Base-by-base conservation (phyloP, 192 early-diverging fungal genomes). In the Coemansia sp. region DNA sequence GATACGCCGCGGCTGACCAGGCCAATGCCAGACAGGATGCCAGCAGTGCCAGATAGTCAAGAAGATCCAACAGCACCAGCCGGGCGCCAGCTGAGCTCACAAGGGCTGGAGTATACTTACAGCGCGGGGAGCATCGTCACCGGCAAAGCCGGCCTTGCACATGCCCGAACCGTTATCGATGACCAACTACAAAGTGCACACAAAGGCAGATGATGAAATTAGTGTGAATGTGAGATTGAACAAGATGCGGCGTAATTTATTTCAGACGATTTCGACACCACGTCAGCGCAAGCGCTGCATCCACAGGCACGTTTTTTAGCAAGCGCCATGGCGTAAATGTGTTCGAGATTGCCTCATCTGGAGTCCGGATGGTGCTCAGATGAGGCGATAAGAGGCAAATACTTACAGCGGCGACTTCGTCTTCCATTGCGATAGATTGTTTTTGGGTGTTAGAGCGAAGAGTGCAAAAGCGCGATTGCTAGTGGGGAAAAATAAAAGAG, bases 141-240 rank as follows among this genome's bases (percentile, higher is more conserved):
- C 92, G 75, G 92, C 92, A 78, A 94, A 94, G 77, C 92, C 92
- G 84, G 92, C 92, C 85, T 94, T 94, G 87, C 92, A 94, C 92
- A 94, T 94, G 78, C 93, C 91, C 78, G 93, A 94, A 77, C 93
- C 93, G 83, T 93, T 93, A 83, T 94, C 93, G 76, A 94, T 92
- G 72, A 93, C 93, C 76, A 92, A 81, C 87, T 86, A 83, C 69
- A 73, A 11, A 13, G 12, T 56, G 52, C 42, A 42, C n/a, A 21
- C 21, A 36, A 41, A 38, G 11, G 60, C 31, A 67, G 47, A 33
- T 63, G 33, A 26, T 53, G 31, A 59, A 61, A 53, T n/a, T 39
- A 47, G 52, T 36, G 64, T 68, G 62, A 65, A 66, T 56, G 56
- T 3, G 33, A 65, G 65, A 61, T 65, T 70, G 72, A 73, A 66